phyloP scores from a whole-genome alignment of 1,284 basidiomycete genomes.

The Moniliophthora roreri region DNA sequence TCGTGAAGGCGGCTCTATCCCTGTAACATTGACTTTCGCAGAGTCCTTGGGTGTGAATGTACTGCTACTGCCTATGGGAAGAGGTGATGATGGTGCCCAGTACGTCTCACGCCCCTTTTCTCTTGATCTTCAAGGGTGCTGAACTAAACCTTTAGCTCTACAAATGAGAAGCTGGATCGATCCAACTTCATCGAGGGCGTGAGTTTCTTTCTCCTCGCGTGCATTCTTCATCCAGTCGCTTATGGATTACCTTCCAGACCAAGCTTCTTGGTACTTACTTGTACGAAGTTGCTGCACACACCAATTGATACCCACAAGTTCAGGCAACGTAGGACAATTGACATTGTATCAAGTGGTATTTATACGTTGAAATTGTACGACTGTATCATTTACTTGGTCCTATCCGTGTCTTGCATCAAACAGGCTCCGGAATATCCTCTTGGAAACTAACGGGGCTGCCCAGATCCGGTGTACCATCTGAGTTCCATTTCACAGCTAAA shows the following conservation, averaged over 20 bases:
- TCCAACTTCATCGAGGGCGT: constrained; percentile 93
- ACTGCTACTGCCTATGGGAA: constrained; percentile 87
- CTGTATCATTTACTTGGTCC: no score
- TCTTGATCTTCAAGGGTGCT: neutral
- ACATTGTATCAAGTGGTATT: no score
- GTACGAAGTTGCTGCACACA: constrained; percentile 65
- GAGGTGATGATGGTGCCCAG: constrained; percentile 94
- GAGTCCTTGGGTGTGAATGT: constrained; percentile 84
- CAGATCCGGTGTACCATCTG: no score
- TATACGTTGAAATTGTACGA: no score
- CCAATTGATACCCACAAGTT: neutral
- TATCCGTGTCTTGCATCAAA: no score
- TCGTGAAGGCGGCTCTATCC: constrained; percentile 95
- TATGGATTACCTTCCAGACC: constrained; percentile 39
- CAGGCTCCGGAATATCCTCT: no score
- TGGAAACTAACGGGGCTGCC: no score
- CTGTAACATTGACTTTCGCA: constrained; percentile 94
- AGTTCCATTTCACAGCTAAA: no score
- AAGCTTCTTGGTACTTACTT: constrained; percentile 84
- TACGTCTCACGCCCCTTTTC: constrained; percentile 44
- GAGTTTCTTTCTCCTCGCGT: constrained; percentile 16
- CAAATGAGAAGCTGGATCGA: constrained; percentile 94
- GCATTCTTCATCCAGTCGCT: constrained; percentile 9
- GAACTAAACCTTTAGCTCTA: constrained; percentile 57
- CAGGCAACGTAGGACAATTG: neutral